A percentile compares a stretch with the other conserved stretches of the same genome.
These are phyloP conservation scores for Nakazawaea populi DNA, from an alignment of 805 yeast genomes.

Conservation along the genomic window DNA sequence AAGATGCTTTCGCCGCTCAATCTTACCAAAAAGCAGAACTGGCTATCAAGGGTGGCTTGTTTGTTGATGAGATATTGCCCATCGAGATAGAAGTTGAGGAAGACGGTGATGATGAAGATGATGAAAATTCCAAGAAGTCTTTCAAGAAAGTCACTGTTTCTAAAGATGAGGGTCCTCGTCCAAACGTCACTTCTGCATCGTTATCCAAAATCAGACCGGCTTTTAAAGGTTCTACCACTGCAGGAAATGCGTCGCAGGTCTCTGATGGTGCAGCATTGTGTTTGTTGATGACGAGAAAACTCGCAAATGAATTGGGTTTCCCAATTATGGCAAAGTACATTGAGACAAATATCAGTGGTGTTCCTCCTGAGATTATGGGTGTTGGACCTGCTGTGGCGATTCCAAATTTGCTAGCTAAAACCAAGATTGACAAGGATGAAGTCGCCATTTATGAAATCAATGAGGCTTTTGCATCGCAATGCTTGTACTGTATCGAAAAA, in stretches of 20 bases:
- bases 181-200: conserved; percentile 74
- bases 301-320: conserved; percentile 69
- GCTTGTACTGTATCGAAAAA: conserved; percentile 64
- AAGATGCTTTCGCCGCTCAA: conserved; percentile 84
- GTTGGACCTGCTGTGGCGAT: conserved; percentile 96
- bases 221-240: conserved; percentile 85
- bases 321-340: conserved; percentile 77
- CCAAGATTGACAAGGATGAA: conserved; percentile 45
- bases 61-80: conserved; percentile 86
- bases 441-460: conserved; percentile 80
- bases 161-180: conserved; percentile 87
- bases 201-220: conserved; percentile 80
- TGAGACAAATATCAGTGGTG: conserved; percentile 79
- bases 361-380: conserved; percentile 97
- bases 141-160: conserved; percentile 38
- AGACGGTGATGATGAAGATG: conserved; percentile 54
- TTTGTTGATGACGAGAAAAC: conserved; percentile 74
- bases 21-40: conserved; percentile 81
- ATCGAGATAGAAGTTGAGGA: conserved; percentile 54
- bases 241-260: conserved; percentile 95
- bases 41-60: conserved; percentile 68
- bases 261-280: conserved; percentile 96
- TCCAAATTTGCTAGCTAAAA: conserved; percentile 67
- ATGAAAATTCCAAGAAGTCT: conserved; percentile 31
- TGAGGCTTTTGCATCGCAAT: conserved; percentile 97